Base-by-base conservation (phyloP, 1,284 basidiomycete species). In the Cryptococcus floricola region DNA sequence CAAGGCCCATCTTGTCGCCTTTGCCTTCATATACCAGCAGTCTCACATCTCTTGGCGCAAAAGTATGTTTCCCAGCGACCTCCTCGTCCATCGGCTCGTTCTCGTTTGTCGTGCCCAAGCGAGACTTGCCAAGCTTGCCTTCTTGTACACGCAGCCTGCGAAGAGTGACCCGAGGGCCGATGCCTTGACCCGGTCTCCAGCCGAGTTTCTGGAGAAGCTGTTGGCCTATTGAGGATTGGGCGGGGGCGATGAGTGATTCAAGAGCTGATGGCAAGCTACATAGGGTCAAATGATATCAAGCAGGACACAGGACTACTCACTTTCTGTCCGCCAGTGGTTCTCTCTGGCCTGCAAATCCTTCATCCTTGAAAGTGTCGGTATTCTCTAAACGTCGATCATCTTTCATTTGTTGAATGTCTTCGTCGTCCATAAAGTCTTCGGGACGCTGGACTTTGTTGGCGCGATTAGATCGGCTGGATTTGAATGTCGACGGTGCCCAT, bases 361-460 rank as follows among this genome's bases (percentile, higher is more conserved):
- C 75, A 85, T 84, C 83, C 23, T 60, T 61, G 58, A 77, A 77
- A 0, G 69, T 73, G 3, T 75, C 73, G 2, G 74, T 77, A 52
- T 74, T 76, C 68, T 90, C 87, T 9, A 95, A 74, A 46, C 84
- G 84, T 62, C 86, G 81, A 63, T 83, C 84, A 48, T 90, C 88
- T 41, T 82, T 83, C 58, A 88, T 74, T 60, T 90, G 89, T 39
- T 86, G 84, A n/a, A 95, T 78, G 74, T 97, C 95, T 77, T 98
- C 96, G 45, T 97, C 95, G 77, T 98, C 95, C 95, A 98, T 98
- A 74, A 92, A 98, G 73, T 98, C 95, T 71, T 97, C 91, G 0
- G 88, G 85, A 12, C 83, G 82, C 60, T 76, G 72, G 16, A 80
- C 77, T 67, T 86, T 86, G 27, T 55, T 44, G 0, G 86, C 85